Base-by-base conservation (phyloP, 345 rosid genomes). In the Melaleuca alternifolia region DNA sequence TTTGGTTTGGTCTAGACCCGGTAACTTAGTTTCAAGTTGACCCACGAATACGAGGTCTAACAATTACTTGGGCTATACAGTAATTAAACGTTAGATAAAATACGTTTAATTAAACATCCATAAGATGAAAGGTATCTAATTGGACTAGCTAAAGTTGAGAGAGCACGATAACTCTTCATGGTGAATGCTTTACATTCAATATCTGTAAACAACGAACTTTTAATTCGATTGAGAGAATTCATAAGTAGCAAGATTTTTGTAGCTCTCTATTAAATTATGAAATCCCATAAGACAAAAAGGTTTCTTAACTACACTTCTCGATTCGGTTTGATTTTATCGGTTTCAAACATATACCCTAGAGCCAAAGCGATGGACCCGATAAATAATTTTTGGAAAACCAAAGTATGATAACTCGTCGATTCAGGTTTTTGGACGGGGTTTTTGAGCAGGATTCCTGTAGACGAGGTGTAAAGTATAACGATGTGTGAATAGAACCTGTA, bases 401-500 rank as follows among this genome's bases (percentile, higher is more conserved):
- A 10, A 65, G 77, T 11, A 65, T 8, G 16, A 20, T 7, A 1
- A 1, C 24, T 33, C 9, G 79, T 71, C 6, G 4, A 21, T 71
- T 9, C 24, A 85, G n/a, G 61, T 85, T 87, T 61, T 85, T 52
- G 4, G 61, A 85, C 0, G 26, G 77, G 84, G 20, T 76, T 54
- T 87, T 85, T 54, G 41, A 87, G 28, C 14, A 85, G 12, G 85
- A 85, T 61, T 24, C 77, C 20, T 1, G 77, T 79, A 85, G 51
- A 87, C 57, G 10, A 87, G 82, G 56, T 85, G 84, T 84, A n/a
- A 50, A 77, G 52, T 62, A 24, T 50, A 61, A 6, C 44, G 4
- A 79, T 84, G 52, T 54, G 54, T 79, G 76, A 87, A 87, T 71
- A 84, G 28, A 65, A 84, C 88, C 71, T 53, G 33, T 87, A 52